Conservation (phyloP, 352 stramenopile species). For the Thalassiosira exigua region DNA sequence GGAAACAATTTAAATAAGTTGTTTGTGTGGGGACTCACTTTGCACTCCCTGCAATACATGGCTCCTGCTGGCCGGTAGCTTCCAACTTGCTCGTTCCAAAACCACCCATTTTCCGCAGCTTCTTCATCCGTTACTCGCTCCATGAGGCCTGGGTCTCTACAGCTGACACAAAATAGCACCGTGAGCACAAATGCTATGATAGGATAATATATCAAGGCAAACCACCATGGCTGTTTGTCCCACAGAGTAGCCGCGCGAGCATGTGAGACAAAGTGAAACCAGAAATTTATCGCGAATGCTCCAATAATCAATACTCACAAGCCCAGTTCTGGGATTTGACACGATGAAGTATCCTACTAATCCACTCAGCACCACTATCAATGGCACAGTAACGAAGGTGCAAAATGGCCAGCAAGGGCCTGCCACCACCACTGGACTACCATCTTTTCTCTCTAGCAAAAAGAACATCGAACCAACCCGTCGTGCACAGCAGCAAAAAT, state of each 20-base stretch:
- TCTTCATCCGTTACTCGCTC: conserved; percentile 81
- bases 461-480: conserved; percentile 83
- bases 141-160: conserved; percentile 81
- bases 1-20: background rate
- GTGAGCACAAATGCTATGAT: conserved; percentile 71
- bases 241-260: no score
- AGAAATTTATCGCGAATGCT: background rate
- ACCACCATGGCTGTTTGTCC: conserved; percentile 72
- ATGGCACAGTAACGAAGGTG: conserved; percentile 76
- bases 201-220: conserved; percentile 76
- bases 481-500: conserved; percentile 77
- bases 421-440: conserved; percentile 76
- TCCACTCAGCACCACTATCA: conserved; percentile 71
- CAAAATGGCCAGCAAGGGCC: conserved; percentile 86
- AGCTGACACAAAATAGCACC: conserved; percentile 78
- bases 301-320: conserved; percentile 56
- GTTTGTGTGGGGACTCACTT: conserved; percentile 44
- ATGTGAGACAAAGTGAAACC: conserved; percentile 17
- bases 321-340: conserved; percentile 57
- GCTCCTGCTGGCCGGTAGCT: conserved; percentile 83
- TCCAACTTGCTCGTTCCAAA: conserved; percentile 86
- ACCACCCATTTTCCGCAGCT: conserved; percentile 77
- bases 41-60: conserved; percentile 83
- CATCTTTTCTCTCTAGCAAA: conserved; percentile 70
- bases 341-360: conserved; percentile 78